These are phyloP conservation scores for Hanseniaspora nectarophila DNA, from an alignment of 805 yeast genomes.

Conservation along the genomic window DNA sequence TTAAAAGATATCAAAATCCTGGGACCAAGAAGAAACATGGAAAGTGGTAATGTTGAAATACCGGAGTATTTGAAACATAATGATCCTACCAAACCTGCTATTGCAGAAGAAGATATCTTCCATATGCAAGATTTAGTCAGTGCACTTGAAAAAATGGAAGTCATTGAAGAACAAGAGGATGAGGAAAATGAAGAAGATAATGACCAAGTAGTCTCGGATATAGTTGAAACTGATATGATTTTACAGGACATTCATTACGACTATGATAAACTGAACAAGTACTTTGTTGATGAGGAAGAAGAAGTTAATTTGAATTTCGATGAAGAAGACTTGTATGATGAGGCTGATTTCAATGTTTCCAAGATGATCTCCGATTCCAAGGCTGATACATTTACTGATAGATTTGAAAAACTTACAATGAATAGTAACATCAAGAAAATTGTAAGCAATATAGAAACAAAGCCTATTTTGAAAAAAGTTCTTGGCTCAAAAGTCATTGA, in stretches of 20 bases:
- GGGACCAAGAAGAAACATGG: conserved; percentile 5
- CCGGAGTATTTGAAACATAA: conserved; percentile 11
- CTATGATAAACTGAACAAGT: conserved; percentile 11
- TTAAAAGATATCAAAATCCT: conserved; percentile 14
- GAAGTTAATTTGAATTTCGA: conserved; percentile 16
- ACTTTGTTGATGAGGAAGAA: conserved; percentile 13
- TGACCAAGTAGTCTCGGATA: neutral
- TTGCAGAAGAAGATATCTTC: conserved; percentile 23
- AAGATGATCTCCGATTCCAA: conserved; percentile 4
- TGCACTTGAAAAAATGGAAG: conserved; percentile 19
- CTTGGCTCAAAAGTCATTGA: neutral
- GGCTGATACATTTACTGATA: conserved; percentile 23
- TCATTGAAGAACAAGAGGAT: conserved; percentile 20
- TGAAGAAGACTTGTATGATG: conserved; percentile 20
- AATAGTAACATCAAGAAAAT: neutral
- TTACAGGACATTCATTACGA: conserved; percentile 8
- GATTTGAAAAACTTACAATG: conserved; percentile 20
- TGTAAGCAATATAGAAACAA: neutral
- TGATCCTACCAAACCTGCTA: conserved; percentile 15
- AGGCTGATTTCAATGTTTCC: conserved; percentile 5
- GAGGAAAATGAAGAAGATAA: neutral
- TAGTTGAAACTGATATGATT: conserved; percentile 4
- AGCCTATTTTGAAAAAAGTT: conserved; percentile 12
- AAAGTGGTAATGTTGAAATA: conserved; percentile 5
- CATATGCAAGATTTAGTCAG: conserved; percentile 26